These are phyloP conservation scores for Yarrowia deformans DNA, from an alignment of 805 yeast species.

Conservation along the genomic window DNA sequence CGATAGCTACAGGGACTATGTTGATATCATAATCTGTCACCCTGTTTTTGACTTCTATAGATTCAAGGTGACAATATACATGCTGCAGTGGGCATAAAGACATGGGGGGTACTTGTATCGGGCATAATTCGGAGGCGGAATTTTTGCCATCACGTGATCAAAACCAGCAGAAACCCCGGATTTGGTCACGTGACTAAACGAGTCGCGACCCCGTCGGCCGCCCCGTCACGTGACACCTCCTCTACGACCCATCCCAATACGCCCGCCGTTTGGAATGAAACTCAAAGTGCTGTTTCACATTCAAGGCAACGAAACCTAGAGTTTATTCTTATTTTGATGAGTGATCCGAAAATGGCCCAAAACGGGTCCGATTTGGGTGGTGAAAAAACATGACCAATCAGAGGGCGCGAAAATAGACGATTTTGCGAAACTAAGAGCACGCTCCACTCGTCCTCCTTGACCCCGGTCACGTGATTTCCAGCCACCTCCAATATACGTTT, in stretches of 20 bases:
- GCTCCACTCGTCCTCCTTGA: too few species aligned
- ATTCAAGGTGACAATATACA: slow-evolving; percentile 1
- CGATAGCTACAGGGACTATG: too few species aligned
- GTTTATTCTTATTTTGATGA: not conserved
- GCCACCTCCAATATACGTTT: not conserved
- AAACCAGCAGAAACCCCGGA: not conserved
- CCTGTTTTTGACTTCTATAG: slow-evolving; percentile 12
- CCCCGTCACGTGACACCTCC: not conserved
- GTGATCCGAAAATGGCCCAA: not conserved
- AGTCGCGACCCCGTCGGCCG: not conserved
- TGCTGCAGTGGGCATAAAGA: too few species aligned
- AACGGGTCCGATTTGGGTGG: too few species aligned
- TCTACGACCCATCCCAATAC: not conserved
- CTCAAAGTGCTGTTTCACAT: slow-evolving; percentile 11
- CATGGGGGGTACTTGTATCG: too few species aligned
- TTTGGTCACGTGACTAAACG: not conserved
- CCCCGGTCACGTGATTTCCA: not conserved
- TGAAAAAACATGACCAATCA: not conserved
- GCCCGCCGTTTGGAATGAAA: slow-evolving; percentile 36
- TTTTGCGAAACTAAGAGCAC: too few species aligned
- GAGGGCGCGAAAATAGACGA: too few species aligned
- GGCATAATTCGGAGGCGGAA: not conserved
- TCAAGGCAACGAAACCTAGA: slow-evolving; percentile 25
- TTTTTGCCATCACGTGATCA: not conserved
- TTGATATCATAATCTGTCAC: slow-evolving; percentile 6